Evolutionary conservation across 2,329 filamentous ascomycete genomes (phyloP).

Genomic region (Penicillium oxalicum): DNA sequence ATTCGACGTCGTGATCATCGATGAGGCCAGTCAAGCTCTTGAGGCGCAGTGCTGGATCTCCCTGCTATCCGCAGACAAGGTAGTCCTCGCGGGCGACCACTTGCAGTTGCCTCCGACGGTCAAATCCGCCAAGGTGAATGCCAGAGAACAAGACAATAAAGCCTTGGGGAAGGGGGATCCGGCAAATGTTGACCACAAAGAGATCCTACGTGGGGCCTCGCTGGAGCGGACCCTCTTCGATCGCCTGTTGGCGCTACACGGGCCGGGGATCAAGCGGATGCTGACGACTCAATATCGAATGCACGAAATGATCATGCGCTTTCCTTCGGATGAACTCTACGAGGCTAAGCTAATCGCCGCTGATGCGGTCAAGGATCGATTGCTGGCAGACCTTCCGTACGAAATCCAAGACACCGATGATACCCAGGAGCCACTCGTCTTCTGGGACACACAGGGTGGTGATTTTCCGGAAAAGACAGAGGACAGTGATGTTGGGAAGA

Average conservation of each 20-base stretch:
- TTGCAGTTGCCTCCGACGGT: conserved; percentile 91
- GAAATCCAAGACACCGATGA: conserved; percentile 75
- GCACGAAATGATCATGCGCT: conserved; percentile 93
- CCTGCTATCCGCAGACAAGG: conserved; percentile 70
- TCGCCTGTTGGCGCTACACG: conserved; percentile 74
- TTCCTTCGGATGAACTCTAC: conserved; percentile 85
- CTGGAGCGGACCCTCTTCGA: conserved; percentile 93
- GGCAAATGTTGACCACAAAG: conserved; percentile 32
- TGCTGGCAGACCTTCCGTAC: conserved; percentile 74
- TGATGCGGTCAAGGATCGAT: conserved; percentile 65
- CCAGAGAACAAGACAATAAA: conserved; percentile 44
- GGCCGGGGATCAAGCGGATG: conserved; percentile 81
- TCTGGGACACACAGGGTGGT: conserved; percentile 93
- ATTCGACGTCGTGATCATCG: conserved; percentile 92
- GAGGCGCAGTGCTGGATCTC: conserved; percentile 98
- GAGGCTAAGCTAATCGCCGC: conserved; percentile 74
- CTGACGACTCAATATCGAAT: conserved; percentile 96
- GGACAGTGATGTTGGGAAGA: conserved; percentile 57
- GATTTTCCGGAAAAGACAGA: conserved; percentile 81
- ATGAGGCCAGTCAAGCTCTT: conserved; percentile 91
- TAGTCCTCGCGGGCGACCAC: conserved; percentile 89
- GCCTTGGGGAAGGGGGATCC: conserved; percentile 23
- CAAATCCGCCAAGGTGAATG: conserved; percentile 58
- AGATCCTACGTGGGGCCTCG: conserved; percentile 48
- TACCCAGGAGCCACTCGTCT: conserved; percentile 79